A percentile compares a stretch with the other conserved stretches of the same genome.
Conservation (phyloP, 768 basidiomycete genomes). For the Suillus plorans region DNA sequence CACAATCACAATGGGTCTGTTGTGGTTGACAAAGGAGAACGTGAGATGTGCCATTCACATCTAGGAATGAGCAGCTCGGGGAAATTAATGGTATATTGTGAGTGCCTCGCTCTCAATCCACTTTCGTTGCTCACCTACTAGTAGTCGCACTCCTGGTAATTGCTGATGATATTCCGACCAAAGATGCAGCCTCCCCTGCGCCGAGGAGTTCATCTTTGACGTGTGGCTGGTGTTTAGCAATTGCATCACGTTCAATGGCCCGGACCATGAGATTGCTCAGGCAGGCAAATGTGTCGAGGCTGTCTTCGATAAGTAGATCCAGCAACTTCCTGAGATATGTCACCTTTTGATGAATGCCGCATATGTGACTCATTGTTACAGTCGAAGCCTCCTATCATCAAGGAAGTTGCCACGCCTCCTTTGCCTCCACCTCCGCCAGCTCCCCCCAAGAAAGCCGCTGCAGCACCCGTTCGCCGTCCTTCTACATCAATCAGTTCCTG, state of each 20-base stretch:
- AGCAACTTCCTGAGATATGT: conserved; percentile 85
- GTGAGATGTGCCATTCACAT: too few relatives aligned
- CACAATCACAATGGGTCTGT: too few relatives aligned
- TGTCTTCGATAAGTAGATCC: conserved; percentile 85
- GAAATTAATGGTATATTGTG: too few relatives aligned
- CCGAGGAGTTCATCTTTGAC: conserved; percentile 82
- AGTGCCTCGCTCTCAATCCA: too few relatives aligned
- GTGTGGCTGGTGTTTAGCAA: conserved; percentile 89
- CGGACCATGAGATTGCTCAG: conserved; percentile 74
- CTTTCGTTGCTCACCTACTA: too few relatives aligned
- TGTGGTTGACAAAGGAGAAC: too few relatives aligned
- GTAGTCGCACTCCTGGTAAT: too few relatives aligned
- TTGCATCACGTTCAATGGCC: conserved; percentile 89
- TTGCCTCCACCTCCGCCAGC: conserved; percentile 32
- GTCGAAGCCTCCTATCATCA: conserved; percentile 45
- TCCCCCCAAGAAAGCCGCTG: conserved; percentile 31
- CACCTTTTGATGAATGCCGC: conserved; percentile 20
- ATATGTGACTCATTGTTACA: conserved; percentile 21
- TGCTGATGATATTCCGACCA: too few relatives aligned
- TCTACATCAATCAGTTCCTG: conserved; percentile 73
- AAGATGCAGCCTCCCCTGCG: conserved; percentile 19
- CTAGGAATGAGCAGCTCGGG: too few relatives aligned
- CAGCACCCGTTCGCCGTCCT: conserved; percentile 57
- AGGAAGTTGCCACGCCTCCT: conserved; percentile 40
- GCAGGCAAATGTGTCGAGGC: conserved; percentile 83